Percentiles rank a stretch among this genome's conserved stretches.
Evolutionary conservation across 2,329 filamentous ascomycete species (phyloP).

Genomic region (Botrytis pseudocinerea): DNA sequence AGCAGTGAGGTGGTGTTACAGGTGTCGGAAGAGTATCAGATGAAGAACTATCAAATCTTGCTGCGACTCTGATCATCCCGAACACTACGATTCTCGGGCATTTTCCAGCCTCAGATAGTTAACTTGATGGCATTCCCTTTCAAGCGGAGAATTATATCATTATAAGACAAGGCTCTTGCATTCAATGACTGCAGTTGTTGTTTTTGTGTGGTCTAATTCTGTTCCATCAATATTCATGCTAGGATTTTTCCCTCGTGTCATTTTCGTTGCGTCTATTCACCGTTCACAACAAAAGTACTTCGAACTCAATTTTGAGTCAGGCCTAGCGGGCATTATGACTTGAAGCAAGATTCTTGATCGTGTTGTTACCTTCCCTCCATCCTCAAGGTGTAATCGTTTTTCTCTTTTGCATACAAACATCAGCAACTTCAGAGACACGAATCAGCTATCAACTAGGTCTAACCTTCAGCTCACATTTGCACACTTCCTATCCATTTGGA

Average conservation of each 20-base stretch:
- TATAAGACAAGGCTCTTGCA: not conserved
- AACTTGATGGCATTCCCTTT: not conserved
- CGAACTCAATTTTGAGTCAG: not conserved
- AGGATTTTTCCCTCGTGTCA: too few species aligned
- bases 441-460: too few species aligned
- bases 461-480: too few species aligned
- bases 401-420: not conserved
- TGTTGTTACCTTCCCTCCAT: not conserved
- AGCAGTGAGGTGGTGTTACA: not conserved
- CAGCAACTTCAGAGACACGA: not conserved
- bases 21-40: not conserved
- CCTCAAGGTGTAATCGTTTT: too few species aligned
- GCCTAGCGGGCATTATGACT: not conserved
- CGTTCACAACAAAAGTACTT: not conserved
- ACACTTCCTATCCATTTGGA: not conserved
- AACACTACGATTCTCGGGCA: not conserved
- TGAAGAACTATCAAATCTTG: not conserved
- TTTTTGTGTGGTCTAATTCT: not conserved
- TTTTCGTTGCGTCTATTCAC: not conserved
- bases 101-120: not conserved
- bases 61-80: not conserved
- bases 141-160: not conserved
- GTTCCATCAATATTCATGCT: not conserved
- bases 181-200: not conserved
- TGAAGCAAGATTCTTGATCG: not conserved